Conservation (phyloP, 345 rosid genomes). For the Nephelium lappaceum region DNA sequence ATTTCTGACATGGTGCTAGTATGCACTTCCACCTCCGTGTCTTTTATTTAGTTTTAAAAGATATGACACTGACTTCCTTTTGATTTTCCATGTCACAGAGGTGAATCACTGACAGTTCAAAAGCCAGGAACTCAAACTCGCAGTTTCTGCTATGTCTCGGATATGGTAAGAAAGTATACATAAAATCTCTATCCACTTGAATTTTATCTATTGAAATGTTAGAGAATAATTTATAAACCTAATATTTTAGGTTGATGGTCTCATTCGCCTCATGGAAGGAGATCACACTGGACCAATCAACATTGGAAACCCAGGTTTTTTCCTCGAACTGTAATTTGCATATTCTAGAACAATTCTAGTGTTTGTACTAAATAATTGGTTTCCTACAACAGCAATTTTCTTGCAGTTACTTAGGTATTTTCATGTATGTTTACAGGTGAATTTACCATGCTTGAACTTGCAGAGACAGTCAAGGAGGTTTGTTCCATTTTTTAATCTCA, state of each 20-base stretch:
- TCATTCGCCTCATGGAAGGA: constrained; percentile 94
- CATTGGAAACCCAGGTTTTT: constrained; percentile 91
- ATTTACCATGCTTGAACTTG: constrained; percentile 89
- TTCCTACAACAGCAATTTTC: not conserved
- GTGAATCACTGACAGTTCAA: constrained; percentile 92
- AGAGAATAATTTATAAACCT: not conserved
- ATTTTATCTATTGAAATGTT: not conserved
- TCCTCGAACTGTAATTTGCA: not conserved
- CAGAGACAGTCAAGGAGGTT: constrained; percentile 94
- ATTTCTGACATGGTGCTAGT: not conserved
- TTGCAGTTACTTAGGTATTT: not conserved
- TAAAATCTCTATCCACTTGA: not conserved
- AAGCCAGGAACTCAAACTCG: constrained; percentile 97
- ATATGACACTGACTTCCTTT: not conserved
- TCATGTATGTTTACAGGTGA: constrained; percentile 51
- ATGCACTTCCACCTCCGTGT: not conserved
- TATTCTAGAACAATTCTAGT: not conserved
- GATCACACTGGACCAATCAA: constrained; percentile 96
- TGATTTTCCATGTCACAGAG: constrained; percentile 44
- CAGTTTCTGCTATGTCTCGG: constrained; percentile 95
- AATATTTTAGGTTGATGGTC: constrained; percentile 76
- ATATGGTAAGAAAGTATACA: constrained; percentile 57
- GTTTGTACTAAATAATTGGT: not conserved
- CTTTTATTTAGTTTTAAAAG: not conserved
- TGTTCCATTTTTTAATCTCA: constrained; percentile 16